A percentile compares a stretch with the other conserved stretches of the same genome.
These are phyloP conservation scores for Pythium myriotylum DNA, from an alignment of 352 stramenopile genomes.

Conservation along the genomic window DNA sequence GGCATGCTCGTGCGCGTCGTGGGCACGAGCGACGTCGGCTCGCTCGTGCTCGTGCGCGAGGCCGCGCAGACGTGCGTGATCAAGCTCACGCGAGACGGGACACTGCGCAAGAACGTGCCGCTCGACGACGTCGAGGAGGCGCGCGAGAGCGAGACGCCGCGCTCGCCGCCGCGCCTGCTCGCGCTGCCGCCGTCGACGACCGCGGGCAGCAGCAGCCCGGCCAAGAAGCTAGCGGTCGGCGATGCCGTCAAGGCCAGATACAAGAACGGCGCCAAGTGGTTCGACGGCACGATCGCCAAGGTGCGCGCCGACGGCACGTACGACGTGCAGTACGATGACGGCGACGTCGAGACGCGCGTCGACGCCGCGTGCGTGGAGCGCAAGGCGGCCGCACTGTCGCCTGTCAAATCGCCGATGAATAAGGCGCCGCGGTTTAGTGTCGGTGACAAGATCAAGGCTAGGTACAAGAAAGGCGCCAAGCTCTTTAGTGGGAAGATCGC, in stretches of 20 bases:
- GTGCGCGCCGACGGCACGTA: conserved; percentile 67
- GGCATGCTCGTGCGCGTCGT: conserved; percentile 62
- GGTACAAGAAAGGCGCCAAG: conserved; percentile 49
- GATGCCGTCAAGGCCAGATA: conserved; percentile 47
- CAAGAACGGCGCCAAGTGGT: conserved; percentile 53
- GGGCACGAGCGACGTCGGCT: conserved; percentile 51
- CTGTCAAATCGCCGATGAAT: conserved; percentile 29
- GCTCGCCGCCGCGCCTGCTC: conserved; percentile 9
- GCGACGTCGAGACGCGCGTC: conserved; percentile 43
- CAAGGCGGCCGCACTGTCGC: conserved; percentile 20
- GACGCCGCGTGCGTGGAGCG: conserved; percentile 48
- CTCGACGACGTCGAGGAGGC: conserved; percentile 61
- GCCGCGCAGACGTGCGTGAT: conserved; percentile 66
- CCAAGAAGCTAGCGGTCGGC: conserved; percentile 20
- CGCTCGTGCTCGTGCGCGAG: conserved; percentile 67
- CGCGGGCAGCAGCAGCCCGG: not conserved
- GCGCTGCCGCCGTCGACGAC: conserved; percentile 19
- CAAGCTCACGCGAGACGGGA: conserved; percentile 60
- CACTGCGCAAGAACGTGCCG: conserved; percentile 69
- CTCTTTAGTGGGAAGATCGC: conserved; percentile 58
- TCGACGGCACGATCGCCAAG: conserved; percentile 51
- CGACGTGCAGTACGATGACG: conserved; percentile 73
- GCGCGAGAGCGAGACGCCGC: conserved; percentile 38
- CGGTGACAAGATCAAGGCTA: conserved; percentile 39
- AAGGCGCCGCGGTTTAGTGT: conserved; percentile 8